These are phyloP conservation scores for Ophiostoma sp. DNA, from an alignment of 2,329 filamentous ascomycete species.

Conservation along the genomic window DNA sequence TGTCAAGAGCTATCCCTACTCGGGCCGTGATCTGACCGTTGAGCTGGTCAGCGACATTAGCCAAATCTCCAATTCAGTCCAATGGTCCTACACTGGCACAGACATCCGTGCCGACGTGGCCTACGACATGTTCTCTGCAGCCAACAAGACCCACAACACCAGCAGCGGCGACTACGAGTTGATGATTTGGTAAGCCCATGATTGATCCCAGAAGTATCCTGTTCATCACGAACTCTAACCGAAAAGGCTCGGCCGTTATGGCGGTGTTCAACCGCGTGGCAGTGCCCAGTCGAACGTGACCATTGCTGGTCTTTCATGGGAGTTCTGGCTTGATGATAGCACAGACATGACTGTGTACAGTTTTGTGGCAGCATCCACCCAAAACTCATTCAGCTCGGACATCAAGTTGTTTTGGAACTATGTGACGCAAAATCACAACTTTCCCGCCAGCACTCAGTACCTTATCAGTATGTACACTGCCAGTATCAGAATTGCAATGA, in stretches of 20 bases:
- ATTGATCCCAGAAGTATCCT: not conserved
- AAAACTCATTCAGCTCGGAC: not conserved
- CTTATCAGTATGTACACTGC: not conserved
- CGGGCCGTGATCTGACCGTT: not conserved
- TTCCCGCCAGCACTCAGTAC: not conserved
- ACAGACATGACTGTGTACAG: not conserved
- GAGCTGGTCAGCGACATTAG: slow-evolving; percentile 6
- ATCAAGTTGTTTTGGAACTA: not conserved
- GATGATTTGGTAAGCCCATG: not conserved
- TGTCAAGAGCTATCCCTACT: not conserved
- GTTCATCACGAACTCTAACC: not conserved
- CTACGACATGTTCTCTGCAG: not conserved
- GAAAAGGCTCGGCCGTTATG: not conserved
- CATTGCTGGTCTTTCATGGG: not conserved
- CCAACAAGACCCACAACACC: not conserved
- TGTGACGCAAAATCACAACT: not conserved
- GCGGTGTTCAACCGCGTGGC: not conserved
- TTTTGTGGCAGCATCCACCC: not conserved
- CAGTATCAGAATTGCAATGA: not conserved
- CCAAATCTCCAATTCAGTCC: not conserved
- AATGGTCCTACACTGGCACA: not conserved
- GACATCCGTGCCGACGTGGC: not conserved
- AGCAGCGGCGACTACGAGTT: not conserved
- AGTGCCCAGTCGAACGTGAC: not conserved
- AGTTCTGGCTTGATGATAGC: not conserved